Conservation (phyloP, 1,284 basidiomycete genomes). For the Rhodotorula mucilaginosa region DNA sequence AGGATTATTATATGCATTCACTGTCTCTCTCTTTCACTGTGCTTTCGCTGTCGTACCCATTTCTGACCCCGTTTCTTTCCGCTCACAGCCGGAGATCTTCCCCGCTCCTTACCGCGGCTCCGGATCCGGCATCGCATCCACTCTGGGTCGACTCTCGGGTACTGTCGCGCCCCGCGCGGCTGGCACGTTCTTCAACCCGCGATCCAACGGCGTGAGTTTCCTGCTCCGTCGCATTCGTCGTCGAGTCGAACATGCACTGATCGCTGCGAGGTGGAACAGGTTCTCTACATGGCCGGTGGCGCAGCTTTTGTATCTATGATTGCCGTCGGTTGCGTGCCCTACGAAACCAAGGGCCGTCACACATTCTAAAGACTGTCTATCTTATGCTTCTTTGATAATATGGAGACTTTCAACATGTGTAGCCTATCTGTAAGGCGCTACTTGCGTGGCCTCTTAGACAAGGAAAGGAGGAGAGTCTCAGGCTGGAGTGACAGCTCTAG, state of each 20-base stretch:
- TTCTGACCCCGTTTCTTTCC: too few relatives aligned
- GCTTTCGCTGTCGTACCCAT: too few relatives aligned
- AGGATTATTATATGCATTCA: background rate
- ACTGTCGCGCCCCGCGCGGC: constrained; percentile 46
- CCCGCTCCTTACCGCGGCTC: constrained; percentile 44
- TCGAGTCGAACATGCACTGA: too few relatives aligned
- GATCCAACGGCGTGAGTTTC: background rate
- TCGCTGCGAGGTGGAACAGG: background rate
- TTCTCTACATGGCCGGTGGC: constrained; percentile 14
- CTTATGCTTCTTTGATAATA: background rate
- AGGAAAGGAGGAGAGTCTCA: too few relatives aligned
- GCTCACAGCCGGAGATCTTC: constrained; percentile 10
- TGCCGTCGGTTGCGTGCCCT: constrained; percentile 13
- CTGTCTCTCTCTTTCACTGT: background rate
- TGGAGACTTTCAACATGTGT: background rate
- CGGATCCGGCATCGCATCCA: constrained; percentile 45
- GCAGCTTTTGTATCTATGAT: constrained; percentile 13
- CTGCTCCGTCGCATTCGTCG: too few relatives aligned
- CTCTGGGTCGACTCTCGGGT: constrained; percentile 44
- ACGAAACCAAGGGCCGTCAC: constrained; percentile 22
- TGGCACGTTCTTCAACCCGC: constrained; percentile 41
- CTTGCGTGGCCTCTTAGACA: too few relatives aligned
- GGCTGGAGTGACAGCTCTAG: too few relatives aligned
- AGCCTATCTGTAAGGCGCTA: too few relatives aligned
- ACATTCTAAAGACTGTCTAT: constrained; percentile 13